Evolutionary conservation across 768 basidiomycete genomes (phyloP).

Genomic region (Amanita pseudoporphyria): DNA sequence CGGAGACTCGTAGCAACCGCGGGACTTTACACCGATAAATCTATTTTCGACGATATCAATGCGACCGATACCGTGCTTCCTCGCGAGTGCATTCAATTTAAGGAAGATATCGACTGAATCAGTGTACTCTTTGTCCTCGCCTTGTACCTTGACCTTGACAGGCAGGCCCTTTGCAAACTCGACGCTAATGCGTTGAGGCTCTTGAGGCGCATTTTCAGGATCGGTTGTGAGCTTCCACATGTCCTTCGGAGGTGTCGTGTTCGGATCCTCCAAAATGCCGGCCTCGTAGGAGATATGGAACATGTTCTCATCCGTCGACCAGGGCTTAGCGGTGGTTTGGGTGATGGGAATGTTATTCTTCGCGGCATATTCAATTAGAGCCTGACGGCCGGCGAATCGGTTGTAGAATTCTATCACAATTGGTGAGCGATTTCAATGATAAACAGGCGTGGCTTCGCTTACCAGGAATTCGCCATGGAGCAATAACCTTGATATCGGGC

Average conservation of each 20-base stretch:
- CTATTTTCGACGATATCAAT: constrained; percentile 99
- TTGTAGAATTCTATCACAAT: constrained; percentile 79
- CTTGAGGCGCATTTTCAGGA: constrained; percentile 71
- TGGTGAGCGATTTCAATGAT: constrained; percentile 1
- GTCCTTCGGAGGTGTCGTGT: constrained; percentile 86
- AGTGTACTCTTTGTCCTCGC: constrained; percentile 55
- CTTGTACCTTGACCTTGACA: constrained; percentile 62
- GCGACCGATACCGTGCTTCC: constrained; percentile 93
- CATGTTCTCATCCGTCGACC: constrained; percentile 99
- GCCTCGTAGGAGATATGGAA: constrained; percentile 99
- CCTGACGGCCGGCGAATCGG: constrained; percentile 92
- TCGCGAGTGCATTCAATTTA: constrained; percentile 80
- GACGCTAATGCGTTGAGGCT: constrained; percentile 72
- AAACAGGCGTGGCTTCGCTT: constrained; percentile 10
- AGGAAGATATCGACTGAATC: constrained; percentile 93
- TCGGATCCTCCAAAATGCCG: constrained; percentile 95
- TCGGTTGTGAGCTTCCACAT: constrained; percentile 98
- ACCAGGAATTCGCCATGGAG: constrained; percentile 97
- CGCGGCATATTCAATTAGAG: constrained; percentile 83
- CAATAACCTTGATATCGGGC: constrained; percentile 97
- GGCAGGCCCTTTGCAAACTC: constrained; percentile 87
- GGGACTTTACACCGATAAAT: constrained; percentile 98
- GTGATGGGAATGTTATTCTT: constrained; percentile 85
- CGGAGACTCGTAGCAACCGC: constrained; percentile 99
- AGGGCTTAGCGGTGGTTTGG: constrained; percentile 94